These are phyloP conservation scores for Penicillium brasilianum DNA, from an alignment of 2,329 filamentous ascomycete species.

Conservation along the genomic window DNA sequence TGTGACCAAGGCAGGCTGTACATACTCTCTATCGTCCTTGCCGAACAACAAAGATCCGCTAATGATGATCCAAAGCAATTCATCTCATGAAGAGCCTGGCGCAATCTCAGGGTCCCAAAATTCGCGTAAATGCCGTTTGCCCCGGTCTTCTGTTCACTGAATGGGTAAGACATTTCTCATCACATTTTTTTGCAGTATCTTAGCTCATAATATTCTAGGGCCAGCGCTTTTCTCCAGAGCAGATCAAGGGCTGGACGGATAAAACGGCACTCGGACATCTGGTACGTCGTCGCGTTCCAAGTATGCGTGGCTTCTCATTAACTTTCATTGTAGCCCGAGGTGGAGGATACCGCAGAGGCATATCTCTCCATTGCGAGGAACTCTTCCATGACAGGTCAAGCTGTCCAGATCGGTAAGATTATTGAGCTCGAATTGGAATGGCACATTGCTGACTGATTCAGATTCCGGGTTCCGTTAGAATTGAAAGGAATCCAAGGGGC, in stretches of 20 bases:
- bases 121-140: conserved; percentile 62
- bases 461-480: conserved; percentile 40
- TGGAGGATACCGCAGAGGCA: conserved; percentile 42
- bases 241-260: conserved; percentile 59
- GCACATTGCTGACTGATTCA: conserved; percentile 26
- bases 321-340: conserved; percentile 40
- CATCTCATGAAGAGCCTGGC: conserved; percentile 10
- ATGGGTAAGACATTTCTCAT: background rate
- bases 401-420: conserved; percentile 42
- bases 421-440: conserved; percentile 25
- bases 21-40: background rate
- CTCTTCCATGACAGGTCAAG: conserved; percentile 41
- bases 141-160: conserved; percentile 8
- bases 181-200: background rate
- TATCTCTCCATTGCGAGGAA: conserved; percentile 36
- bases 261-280: conserved; percentile 64
- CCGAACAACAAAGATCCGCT: background rate
- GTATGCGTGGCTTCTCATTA: conserved; percentile 24
- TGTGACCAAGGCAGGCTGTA: conserved; percentile 76
- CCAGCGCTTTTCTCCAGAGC: conserved; percentile 62
- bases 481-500: background rate
- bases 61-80: background rate
- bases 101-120: conserved; percentile 52
- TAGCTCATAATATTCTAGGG: conserved; percentile 48
- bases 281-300: conserved; percentile 43